Conservation (phyloP, 257 asterid genomes). For the Linderniella brevidens region DNA sequence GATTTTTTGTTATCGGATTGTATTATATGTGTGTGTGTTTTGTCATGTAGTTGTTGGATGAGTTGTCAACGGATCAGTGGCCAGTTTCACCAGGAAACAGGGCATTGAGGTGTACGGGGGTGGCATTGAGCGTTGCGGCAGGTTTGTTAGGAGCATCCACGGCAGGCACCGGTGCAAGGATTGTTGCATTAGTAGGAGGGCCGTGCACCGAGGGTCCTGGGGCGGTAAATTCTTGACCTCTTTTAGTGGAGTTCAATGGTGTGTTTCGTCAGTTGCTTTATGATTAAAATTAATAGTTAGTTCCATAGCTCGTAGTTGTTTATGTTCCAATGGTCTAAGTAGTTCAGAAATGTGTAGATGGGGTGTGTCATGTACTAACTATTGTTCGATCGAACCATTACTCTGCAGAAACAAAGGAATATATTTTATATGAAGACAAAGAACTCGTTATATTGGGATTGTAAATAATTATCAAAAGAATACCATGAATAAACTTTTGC, state of each 20-base stretch:
- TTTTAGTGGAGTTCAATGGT: background rate
- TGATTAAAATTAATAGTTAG: background rate
- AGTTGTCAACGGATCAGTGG: slow-evolving; percentile 78
- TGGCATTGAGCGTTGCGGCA: slow-evolving; percentile 84
- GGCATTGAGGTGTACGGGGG: slow-evolving; percentile 82
- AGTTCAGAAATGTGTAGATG: too few relatives aligned
- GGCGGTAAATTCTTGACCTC: slow-evolving; percentile 46
- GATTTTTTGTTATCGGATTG: slow-evolving; percentile 4
- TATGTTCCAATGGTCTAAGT: too few relatives aligned
- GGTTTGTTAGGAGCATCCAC: slow-evolving; percentile 78
- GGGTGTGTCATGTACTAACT: slow-evolving; percentile 3
- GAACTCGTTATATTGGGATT: too few relatives aligned
- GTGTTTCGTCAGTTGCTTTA: background rate
- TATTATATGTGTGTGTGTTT: background rate
- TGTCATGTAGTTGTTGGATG: slow-evolving; percentile 65
- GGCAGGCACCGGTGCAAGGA: slow-evolving; percentile 78
- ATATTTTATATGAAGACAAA: too few relatives aligned
- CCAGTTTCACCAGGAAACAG: slow-evolving; percentile 72
- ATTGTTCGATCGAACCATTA: too few relatives aligned
- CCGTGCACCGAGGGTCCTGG: slow-evolving; percentile 99
- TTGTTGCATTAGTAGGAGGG: slow-evolving; percentile 85
- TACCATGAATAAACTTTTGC: too few relatives aligned
- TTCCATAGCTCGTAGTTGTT: background rate
- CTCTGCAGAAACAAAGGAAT: too few relatives aligned
- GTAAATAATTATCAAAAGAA: too few relatives aligned